phyloP scores from a whole-genome alignment of 306 rosid genomes.

The Cucumis melo region DNA sequence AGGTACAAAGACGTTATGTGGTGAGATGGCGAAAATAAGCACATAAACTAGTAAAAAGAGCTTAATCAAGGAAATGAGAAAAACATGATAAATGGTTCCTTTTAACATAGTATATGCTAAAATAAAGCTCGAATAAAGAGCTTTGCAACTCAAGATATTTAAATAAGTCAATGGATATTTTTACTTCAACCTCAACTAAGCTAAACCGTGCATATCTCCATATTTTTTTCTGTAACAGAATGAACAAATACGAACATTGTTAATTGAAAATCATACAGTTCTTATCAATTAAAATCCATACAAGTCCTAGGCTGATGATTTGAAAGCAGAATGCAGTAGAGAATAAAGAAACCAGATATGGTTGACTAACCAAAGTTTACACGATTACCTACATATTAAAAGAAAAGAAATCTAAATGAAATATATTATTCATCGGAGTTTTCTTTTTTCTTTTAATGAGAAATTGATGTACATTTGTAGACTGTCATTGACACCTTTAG shows the following conservation, averaged over 20 bases:
- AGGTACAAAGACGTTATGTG: not conserved
- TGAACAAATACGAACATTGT: not conserved
- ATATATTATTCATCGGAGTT: not conserved
- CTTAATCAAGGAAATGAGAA: not conserved
- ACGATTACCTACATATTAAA: not conserved
- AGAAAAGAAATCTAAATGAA: not conserved
- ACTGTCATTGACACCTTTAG: conserved; percentile 95
- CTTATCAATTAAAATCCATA: not conserved
- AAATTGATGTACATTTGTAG: conserved; percentile 47
- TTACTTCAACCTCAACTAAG: not conserved
- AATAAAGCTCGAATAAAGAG: not conserved
- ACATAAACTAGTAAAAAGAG: not conserved
- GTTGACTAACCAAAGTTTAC: not conserved
- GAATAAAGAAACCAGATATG: not conserved
- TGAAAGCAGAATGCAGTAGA: not conserved
- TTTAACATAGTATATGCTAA: not conserved
- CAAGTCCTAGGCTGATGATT: not conserved
- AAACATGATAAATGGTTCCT: not conserved
- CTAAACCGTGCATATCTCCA: not conserved
- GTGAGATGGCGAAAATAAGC: not conserved
- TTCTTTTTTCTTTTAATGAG: not conserved
- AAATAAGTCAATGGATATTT: not conserved
- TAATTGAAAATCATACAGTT: not conserved
- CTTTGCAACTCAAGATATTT: not conserved
- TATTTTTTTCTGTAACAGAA: not conserved